A percentile compares a stretch with the other conserved stretches of the same genome.
Conservation (phyloP, 1,284 basidiomycete species). For the Mycosarcoma maydis region DNA sequence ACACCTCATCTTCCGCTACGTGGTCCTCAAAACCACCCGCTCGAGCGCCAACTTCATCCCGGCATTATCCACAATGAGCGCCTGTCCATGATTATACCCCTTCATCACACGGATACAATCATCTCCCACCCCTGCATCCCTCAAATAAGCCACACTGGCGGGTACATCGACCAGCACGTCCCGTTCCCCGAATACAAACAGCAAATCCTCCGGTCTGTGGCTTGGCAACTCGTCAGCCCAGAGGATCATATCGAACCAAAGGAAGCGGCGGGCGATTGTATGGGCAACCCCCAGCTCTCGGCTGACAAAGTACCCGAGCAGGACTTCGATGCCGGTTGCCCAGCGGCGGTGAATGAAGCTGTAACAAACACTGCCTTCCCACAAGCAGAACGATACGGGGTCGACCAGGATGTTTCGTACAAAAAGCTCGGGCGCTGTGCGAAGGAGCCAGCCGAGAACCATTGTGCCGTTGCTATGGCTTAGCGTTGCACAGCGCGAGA, state of each 20-base stretch:
- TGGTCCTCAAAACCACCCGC: neutral
- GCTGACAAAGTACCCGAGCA: slow-evolving; percentile 46
- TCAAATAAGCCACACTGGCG: slow-evolving; percentile 19
- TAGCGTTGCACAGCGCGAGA: slow-evolving; percentile 12
- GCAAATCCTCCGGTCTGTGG: slow-evolving; percentile 1
- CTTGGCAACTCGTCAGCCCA: slow-evolving; percentile 33
- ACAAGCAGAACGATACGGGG: slow-evolving; percentile 42
- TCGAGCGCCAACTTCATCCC: slow-evolving; percentile 2
- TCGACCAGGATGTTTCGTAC: slow-evolving; percentile 32
- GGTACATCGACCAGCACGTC: slow-evolving; percentile 1
- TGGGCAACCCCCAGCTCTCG: slow-evolving; percentile 31
- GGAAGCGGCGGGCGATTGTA: slow-evolving; percentile 32
- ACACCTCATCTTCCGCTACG: neutral
- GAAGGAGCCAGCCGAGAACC: slow-evolving; percentile 34
- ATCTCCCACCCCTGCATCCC: slow-evolving; percentile 17
- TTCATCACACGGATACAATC: slow-evolving; percentile 17
- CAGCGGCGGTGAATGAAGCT: slow-evolving; percentile 24
- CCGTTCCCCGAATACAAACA: neutral
- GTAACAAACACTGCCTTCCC: slow-evolving; percentile 39
- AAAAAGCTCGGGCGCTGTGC: slow-evolving; percentile 24
- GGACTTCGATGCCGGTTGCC: slow-evolving; percentile 30
- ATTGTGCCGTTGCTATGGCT: slow-evolving; percentile 40
- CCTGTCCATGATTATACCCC: slow-evolving; percentile 22
- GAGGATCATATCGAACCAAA: slow-evolving; percentile 29
- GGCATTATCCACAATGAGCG: slow-evolving; percentile 7